Evolutionary conservation across 1,139 yeast species (phyloP).

Genomic region (Magnusiomyces starmeri): DNA sequence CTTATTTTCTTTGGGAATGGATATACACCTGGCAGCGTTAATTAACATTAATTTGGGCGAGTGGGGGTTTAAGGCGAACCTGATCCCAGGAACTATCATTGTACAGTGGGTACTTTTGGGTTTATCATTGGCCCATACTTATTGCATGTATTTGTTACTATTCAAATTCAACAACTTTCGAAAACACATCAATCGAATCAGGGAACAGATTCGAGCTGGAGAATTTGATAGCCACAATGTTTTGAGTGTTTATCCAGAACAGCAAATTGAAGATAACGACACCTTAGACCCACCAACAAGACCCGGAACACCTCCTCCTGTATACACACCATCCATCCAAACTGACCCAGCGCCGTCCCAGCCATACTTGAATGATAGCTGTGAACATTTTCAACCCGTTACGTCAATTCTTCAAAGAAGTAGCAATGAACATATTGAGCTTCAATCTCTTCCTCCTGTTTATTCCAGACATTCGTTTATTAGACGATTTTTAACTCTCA

Average conservation of each 20-base stretch:
- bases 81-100: background rate
- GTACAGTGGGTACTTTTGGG: background rate
- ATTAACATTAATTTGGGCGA: background rate
- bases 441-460: too few species aligned
- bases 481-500: too few species aligned
- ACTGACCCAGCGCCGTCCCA: too few species aligned
- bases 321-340: background rate
- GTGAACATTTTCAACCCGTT: too few species aligned
- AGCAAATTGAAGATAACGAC: background rate
- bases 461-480: too few species aligned
- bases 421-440: too few species aligned
- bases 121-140: background rate
- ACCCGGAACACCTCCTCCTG: background rate
- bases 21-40: background rate
- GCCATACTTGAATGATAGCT: too few species aligned
- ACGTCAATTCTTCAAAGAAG: too few species aligned
- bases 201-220: background rate
- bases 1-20: background rate
- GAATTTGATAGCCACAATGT: background rate
- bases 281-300: background rate
- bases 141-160: background rate
- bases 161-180: background rate
- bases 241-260: background rate
- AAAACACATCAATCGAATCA: background rate
- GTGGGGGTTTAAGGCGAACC: background rate